Conservation (phyloP, 495 filamentous ascomycete genomes). For the Penicillium lagena region DNA sequence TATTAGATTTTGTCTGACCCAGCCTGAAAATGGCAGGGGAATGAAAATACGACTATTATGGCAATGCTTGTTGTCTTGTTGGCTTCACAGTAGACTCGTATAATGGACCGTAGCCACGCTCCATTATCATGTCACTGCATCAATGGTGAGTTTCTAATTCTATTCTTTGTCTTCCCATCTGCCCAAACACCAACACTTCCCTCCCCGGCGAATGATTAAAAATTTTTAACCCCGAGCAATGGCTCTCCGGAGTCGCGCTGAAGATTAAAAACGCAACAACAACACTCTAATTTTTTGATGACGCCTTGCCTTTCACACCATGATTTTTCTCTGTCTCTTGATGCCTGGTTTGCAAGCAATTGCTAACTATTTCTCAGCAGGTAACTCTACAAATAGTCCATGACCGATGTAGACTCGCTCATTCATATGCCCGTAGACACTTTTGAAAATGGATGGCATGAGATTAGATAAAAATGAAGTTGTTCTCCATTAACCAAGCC, state of each 20-base stretch:
- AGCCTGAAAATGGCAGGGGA: conserved; percentile 21
- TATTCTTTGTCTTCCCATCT: conserved; percentile 4
- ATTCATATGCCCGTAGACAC: conserved; percentile 1
- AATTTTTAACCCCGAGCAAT: conserved; percentile 53
- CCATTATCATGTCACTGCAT: conserved; percentile 21
- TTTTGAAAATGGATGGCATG: too few species aligned
- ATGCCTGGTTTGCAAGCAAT: conserved; percentile 12
- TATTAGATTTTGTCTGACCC: conserved; percentile 34
- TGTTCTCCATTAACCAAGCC: too few species aligned
- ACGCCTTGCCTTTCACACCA: conserved; percentile 28
- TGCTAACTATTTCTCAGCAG: conserved; percentile 17
- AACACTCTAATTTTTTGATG: conserved; percentile 62
- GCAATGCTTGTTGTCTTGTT: conserved; percentile 9
- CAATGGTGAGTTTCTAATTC: conserved; percentile 24
- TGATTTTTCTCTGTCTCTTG: conserved; percentile 8
- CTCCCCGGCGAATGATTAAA: conserved; percentile 45
- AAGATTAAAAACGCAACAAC: conserved; percentile 52
- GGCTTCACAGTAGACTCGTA: conserved; percentile 14
- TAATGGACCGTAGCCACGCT: conserved; percentile 36
- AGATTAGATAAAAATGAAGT: too few species aligned
- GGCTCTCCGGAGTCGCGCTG: conserved; percentile 29
- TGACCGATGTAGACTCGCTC: background rate
- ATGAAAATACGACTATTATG: conserved; percentile 29
- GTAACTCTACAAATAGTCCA: conserved; percentile 10
- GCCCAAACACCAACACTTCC: background rate